phyloP scores from a whole-genome alignment of 176 grass and related monocot genomes.

The Oryza rufipogon region DNA sequence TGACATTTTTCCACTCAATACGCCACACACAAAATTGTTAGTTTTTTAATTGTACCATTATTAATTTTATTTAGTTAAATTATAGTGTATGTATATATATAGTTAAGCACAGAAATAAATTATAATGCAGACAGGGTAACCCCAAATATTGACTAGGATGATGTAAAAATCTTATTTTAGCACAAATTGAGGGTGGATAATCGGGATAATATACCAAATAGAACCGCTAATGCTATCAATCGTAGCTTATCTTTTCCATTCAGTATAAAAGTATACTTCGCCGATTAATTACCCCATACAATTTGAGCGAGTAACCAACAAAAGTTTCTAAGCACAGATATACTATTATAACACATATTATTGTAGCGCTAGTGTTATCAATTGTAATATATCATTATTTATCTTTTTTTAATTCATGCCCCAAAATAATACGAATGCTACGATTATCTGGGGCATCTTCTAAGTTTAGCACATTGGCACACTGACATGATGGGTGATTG shows the following conservation, averaged over 20 bases:
- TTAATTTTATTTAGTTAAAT: background rate
- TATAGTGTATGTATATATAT: background rate
- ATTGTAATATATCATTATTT: background rate
- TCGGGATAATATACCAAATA: background rate
- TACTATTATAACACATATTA: too few relatives aligned
- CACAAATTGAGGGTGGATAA: background rate
- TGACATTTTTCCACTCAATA: conserved; percentile 34
- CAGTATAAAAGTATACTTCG: background rate
- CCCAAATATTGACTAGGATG: too few relatives aligned
- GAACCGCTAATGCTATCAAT: background rate
- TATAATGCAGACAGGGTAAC: background rate
- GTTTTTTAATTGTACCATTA: too few relatives aligned
- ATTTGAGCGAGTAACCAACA: background rate
- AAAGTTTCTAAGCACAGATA: background rate
- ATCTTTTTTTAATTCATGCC: background rate
- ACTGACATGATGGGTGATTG: background rate
- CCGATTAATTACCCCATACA: background rate
- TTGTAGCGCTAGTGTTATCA: too few relatives aligned
- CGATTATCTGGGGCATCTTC: background rate
- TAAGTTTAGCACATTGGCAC: background rate
- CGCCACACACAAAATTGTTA: background rate
- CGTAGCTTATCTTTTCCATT: background rate
- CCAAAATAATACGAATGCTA: background rate
- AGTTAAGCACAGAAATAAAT: background rate
- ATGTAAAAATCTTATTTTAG: background rate